These are phyloP conservation scores for Pseudopyrenochaeta lycopersici DNA, from an alignment of 2,329 filamentous ascomycete genomes.

Conservation along the genomic window DNA sequence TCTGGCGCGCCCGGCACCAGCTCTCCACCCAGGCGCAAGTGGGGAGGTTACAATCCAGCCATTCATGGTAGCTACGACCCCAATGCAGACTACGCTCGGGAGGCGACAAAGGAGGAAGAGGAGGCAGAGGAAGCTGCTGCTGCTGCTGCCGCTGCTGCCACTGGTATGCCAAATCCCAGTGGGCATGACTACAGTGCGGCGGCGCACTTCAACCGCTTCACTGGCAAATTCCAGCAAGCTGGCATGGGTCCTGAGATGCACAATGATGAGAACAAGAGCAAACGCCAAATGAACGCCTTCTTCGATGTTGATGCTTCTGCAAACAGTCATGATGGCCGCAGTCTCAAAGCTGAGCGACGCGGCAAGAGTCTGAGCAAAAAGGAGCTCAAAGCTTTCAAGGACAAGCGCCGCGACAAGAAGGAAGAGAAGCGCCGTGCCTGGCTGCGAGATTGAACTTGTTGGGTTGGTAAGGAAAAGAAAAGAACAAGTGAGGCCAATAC, in stretches of 20 bases:
- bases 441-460: slow-evolving; percentile 74
- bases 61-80: slow-evolving; percentile 98
- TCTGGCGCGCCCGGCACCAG: slow-evolving; percentile 44
- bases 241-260: slow-evolving; percentile 77
- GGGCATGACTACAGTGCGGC: slow-evolving; percentile 68
- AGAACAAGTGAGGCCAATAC: slow-evolving; percentile 24
- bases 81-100: slow-evolving; percentile 85
- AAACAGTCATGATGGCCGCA: slow-evolving; percentile 88
- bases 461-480: slow-evolving; percentile 42
- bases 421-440: slow-evolving; percentile 94
- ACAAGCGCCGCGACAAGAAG: slow-evolving; percentile 88
- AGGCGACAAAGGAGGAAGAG: slow-evolving; percentile 53
- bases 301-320: slow-evolving; percentile 96
- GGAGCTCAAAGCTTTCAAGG: slow-evolving; percentile 89
- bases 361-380: slow-evolving; percentile 84
- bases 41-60: slow-evolving; percentile 89
- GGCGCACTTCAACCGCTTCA: slow-evolving; percentile 90
- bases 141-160: slow-evolving; percentile 36
- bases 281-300: slow-evolving; percentile 89
- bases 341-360: slow-evolving; percentile 88
- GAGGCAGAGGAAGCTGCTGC: slow-evolving; percentile 37
- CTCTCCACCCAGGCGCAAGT: slow-evolving; percentile 51
- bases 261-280: slow-evolving; percentile 86
- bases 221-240: slow-evolving; percentile 78
- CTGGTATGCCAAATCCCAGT: slow-evolving; percentile 26